phyloP scores from a whole-genome alignment of 148 eudicot genomes.

The Pouteria glomerata region DNA sequence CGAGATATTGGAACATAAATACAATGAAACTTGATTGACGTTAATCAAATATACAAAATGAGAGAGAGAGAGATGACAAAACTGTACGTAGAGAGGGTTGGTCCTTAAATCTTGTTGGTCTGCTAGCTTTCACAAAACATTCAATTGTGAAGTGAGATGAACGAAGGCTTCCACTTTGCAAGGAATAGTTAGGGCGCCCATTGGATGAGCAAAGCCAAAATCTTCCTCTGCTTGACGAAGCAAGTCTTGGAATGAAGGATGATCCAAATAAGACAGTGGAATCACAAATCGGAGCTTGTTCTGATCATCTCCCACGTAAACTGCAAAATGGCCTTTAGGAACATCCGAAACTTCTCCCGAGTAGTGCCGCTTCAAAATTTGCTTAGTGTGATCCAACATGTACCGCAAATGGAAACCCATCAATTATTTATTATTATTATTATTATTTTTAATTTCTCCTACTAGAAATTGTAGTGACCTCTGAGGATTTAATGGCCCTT shows the following conservation, averaged over 20 bases:
- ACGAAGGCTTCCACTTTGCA: constrained; percentile 1
- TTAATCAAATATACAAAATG: no score
- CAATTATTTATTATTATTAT: no score
- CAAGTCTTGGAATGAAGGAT: constrained; percentile 15
- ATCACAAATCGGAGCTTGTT: constrained; percentile 22
- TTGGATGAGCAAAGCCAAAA: neutral
- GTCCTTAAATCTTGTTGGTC: neutral
- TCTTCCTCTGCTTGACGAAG: constrained; percentile 5
- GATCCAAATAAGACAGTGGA: constrained; percentile 23
- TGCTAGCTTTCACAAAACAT: neutral
- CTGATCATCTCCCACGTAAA: constrained; percentile 24
- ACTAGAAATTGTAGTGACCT: no score
- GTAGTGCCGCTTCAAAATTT: no score
- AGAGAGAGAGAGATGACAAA: no score
- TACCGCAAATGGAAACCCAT: no score
- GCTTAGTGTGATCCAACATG: no score
- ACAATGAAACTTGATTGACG: no score
- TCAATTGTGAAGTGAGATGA: neutral
- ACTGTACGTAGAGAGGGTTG: neutral
- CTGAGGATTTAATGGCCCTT: no score
- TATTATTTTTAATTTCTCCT: no score
- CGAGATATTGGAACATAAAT: no score
- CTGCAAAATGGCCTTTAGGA: constrained; percentile 31
- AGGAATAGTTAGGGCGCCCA: constrained; percentile 7
- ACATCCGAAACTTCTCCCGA: no score